A percentile compares a stretch with the other conserved stretches of the same genome.
Evolutionary conservation across 495 filamentous ascomycete species (phyloP).

Genomic region (Penicillium crystallinum): DNA sequence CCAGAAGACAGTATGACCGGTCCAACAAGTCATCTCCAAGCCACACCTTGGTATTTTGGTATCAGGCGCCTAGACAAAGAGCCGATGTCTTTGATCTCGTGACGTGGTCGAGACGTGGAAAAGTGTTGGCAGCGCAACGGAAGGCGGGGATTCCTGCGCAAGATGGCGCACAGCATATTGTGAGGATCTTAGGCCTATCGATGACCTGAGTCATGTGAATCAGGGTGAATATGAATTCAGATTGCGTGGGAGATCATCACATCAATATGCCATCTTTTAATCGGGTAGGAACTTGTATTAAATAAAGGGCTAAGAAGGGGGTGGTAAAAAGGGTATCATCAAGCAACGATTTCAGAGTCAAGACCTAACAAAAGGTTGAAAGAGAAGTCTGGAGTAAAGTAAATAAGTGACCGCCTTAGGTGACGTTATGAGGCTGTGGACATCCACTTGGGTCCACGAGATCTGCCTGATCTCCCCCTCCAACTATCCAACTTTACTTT

Average conservation of each 20-base stretch:
- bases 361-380: background rate
- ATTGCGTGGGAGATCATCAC: background rate
- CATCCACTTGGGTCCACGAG: background rate
- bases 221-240: background rate
- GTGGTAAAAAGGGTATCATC: background rate
- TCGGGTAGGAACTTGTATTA: background rate
- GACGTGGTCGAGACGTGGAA: conserved; percentile 31
- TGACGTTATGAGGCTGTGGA: conserved; percentile 1
- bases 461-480: conserved; percentile 3
- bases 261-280: conserved; percentile 4
- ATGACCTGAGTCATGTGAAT: conserved; percentile 1
- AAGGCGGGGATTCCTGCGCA: conserved; percentile 7
- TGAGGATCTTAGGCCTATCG: background rate
- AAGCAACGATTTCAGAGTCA: too few species aligned
- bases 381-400: background rate
- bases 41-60: conserved; percentile 51
- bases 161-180: conserved; percentile 14
- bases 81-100: conserved; percentile 41
- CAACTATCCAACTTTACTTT: background rate
- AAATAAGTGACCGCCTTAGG: background rate
- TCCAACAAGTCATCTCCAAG: background rate
- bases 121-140: conserved; percentile 26
- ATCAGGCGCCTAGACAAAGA: conserved; percentile 37
- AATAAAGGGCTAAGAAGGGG: background rate
- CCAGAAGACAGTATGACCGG: background rate